Base-by-base conservation (phyloP, 1,284 basidiomycete genomes). In the Puccinia horiana region DNA sequence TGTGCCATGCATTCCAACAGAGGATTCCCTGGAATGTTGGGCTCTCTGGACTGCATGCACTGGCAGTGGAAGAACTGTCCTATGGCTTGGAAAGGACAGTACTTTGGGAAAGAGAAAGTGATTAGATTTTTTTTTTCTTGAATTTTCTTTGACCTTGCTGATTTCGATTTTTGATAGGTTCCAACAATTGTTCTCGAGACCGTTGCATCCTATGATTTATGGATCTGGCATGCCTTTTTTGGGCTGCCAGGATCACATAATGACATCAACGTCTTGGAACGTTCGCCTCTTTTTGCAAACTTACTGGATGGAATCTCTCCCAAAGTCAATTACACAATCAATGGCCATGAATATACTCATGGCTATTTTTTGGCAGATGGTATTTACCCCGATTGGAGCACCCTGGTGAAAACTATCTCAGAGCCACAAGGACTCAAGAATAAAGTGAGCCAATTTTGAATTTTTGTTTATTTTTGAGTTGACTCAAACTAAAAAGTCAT, bases 221-320 rank as follows among this genome's bases (percentile, higher is more conserved):
- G 72, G 72, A 54, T 54, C 23, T 74, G 72, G 72, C 72, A 74
- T 26, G 4, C 47, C 1, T 52, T 74, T n/a, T 56, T 74, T 74
- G 72, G 72, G 6, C 26, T 56, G 23, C 47, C 72, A 8, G 72
- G 72, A 9, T 18, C 72, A 3, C 47, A 49, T 23, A 74, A 74
- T n/a, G 72, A 74, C 32, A 74, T 74, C 47, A 74, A 74, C n/a
- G 16, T 74, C 12, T 47, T 52, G 6, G 52, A 74, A 18, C 4
- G 9, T 1, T 52, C 47, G 1, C 72, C 72, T 12, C 9, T 74
- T 23, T 74, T 74, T 26, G 1, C 2, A 4, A n/a, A 74, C 9
- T 18, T 74, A 18, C 35, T 76, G 29, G 58, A 76, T 18, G 73
- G 35, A 42, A 40, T 76, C 18, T 6, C 42, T 4, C 32, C 56